Conservation (phyloP, 345 rosid genomes). For the Rhodamnia rubescens region DNA sequence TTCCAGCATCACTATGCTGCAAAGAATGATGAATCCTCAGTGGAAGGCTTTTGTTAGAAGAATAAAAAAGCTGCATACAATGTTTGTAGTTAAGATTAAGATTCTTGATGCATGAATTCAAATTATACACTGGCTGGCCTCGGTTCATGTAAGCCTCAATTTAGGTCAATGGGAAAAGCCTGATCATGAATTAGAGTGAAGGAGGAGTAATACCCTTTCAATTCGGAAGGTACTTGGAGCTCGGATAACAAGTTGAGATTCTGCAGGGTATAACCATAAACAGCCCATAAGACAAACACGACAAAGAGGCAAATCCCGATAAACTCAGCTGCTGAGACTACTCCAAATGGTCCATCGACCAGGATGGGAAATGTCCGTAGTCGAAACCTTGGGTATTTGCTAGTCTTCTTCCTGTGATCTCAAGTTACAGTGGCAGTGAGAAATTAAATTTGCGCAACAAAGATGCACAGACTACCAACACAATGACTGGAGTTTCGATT, state of each 20-base stretch:
- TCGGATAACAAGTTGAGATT: constrained; percentile 32
- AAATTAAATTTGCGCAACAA: neutral
- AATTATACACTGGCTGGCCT: neutral
- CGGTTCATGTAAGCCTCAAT: neutral
- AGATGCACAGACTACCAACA: neutral
- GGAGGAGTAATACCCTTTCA: constrained; percentile 21
- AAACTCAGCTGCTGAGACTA: constrained; percentile 85
- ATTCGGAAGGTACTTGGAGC: constrained; percentile 17
- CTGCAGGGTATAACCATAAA: constrained; percentile 41
- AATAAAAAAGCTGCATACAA: neutral
- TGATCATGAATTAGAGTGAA: neutral
- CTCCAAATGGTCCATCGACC: constrained; percentile 89
- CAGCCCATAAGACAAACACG: constrained; percentile 56
- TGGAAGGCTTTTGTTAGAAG: neutral
- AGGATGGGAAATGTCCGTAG: constrained; percentile 84
- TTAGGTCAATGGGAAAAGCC: neutral
- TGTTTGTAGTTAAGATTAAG: neutral
- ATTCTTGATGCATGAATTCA: neutral
- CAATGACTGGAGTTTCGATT: neutral
- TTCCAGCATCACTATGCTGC: constrained; percentile 38
- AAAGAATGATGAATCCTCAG: neutral
- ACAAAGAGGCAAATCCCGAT: constrained; percentile 59
- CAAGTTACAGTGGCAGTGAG: neutral
- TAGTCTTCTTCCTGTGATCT: constrained; percentile 36
- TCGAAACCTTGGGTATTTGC: constrained; percentile 42